These are phyloP conservation scores for Pseudophaeomoniella oleicola DNA, from an alignment of 2,329 filamentous ascomycete genomes.

Conservation along the genomic window DNA sequence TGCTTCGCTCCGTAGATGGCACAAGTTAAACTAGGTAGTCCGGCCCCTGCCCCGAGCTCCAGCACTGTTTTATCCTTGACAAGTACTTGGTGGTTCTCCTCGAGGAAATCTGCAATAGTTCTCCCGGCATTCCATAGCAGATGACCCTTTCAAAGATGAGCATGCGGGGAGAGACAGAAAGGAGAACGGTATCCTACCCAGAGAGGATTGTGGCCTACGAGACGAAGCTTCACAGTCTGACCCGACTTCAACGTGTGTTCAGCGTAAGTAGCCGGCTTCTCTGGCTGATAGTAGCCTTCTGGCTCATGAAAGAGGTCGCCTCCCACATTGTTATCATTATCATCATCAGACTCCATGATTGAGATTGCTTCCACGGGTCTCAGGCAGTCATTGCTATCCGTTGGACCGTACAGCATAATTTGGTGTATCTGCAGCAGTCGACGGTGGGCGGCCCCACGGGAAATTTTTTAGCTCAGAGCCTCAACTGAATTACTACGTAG, in stretches of 20 bases:
- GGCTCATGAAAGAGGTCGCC: conserved; percentile 63
- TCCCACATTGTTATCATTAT: conserved; percentile 18
- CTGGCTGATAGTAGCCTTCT: conserved; percentile 62
- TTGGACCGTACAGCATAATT: too few species aligned
- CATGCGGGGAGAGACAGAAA: conserved; percentile 6
- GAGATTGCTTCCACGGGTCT: too few species aligned
- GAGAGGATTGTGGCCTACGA: conserved; percentile 76
- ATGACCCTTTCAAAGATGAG: conserved; percentile 45
- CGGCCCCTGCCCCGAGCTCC: conserved; percentile 79
- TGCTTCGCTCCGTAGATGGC: conserved; percentile 55
- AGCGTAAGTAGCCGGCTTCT: conserved; percentile 60
- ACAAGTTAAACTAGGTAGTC: conserved; percentile 66
- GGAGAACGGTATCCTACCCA: conserved; percentile 41
- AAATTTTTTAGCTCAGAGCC: too few species aligned
- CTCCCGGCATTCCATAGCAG: conserved; percentile 83
- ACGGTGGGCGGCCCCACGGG: too few species aligned
- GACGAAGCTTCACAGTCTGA: conserved; percentile 50
- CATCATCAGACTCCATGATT: conserved; percentile 10
- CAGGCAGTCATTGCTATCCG: too few species aligned
- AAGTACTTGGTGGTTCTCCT: conserved; percentile 45
- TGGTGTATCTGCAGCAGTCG: too few species aligned
- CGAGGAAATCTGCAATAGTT: conserved; percentile 63
- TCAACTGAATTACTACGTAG: too few species aligned
- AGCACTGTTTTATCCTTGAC: conserved; percentile 59
- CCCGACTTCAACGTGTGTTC: conserved; percentile 57